Conservation (phyloP, 2,329 filamentous ascomycete genomes). For the Pestalotiopsis sp. region DNA sequence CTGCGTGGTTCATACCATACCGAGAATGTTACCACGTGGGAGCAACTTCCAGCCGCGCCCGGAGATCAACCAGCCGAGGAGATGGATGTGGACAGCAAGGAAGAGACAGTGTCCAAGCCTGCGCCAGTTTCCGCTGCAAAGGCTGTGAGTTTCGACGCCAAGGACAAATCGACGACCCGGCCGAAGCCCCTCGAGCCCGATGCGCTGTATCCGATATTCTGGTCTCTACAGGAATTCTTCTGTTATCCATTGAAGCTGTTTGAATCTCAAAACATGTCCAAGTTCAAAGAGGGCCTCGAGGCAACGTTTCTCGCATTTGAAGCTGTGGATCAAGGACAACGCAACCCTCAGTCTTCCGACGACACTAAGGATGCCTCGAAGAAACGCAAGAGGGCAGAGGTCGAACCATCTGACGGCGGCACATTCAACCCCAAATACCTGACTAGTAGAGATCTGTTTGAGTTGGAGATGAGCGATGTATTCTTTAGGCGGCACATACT, state of each 20-base stretch:
- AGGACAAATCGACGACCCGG: slow-evolving; percentile 36
- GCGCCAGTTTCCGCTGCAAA: slow-evolving; percentile 36
- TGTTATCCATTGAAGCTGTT: slow-evolving; percentile 88
- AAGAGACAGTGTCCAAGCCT: slow-evolving; percentile 25
- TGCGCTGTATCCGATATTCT: slow-evolving; percentile 86
- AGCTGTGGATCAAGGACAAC: slow-evolving; percentile 50
- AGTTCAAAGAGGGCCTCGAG: slow-evolving; percentile 79
- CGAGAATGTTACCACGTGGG: slow-evolving; percentile 89
- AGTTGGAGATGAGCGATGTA: slow-evolving; percentile 93
- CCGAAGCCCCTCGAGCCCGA: slow-evolving; percentile 66
- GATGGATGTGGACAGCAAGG: slow-evolving; percentile 66
- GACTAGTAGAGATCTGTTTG: slow-evolving; percentile 95
- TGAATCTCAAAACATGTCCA: slow-evolving; percentile 67
- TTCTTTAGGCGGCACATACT: slow-evolving; percentile 93
- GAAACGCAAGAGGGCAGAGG: slow-evolving; percentile 71
- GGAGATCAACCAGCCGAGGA: slow-evolving; percentile 41
- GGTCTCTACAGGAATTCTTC: slow-evolving; percentile 89
- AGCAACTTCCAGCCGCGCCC: slow-evolving; percentile 51
- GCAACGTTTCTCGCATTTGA: slow-evolving; percentile 61
- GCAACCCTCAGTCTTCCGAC: slow-evolving; percentile 54
- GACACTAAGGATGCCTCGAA: slow-evolving; percentile 61
- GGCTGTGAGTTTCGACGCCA: slow-evolving; percentile 44
- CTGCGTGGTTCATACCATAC: slow-evolving; percentile 92
- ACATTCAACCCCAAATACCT: slow-evolving; percentile 97
- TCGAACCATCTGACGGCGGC: slow-evolving; percentile 62